Evolutionary conservation across 495 filamentous ascomycete genomes (phyloP).

Genomic region (Neurospora sp.): DNA sequence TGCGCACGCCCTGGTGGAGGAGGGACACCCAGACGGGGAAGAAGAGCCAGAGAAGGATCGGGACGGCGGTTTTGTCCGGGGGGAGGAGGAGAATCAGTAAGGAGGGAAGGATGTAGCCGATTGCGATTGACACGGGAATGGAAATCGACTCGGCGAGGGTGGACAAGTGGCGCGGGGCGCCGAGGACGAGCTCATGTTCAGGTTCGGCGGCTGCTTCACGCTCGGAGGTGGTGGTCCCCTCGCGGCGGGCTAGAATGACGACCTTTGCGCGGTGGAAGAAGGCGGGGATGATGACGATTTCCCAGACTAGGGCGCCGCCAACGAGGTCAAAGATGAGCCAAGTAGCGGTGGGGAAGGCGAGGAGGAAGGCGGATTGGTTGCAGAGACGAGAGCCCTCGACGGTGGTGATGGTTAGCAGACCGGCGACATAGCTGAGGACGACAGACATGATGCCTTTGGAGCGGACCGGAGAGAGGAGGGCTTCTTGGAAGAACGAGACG

Average conservation of each 20-base stretch:
- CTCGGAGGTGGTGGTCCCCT: neutral
- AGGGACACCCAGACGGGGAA: conserved; percentile 31
- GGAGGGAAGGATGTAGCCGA: conserved; percentile 27
- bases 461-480: conserved; percentile 17
- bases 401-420: conserved; percentile 26
- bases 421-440: conserved; percentile 23
- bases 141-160: conserved; percentile 25
- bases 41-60: conserved; percentile 47
- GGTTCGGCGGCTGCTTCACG: conserved; percentile 4
- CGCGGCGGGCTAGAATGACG: conserved; percentile 14
- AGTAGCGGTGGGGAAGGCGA: conserved; percentile 24
- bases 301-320: conserved; percentile 32
- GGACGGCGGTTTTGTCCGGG: conserved; percentile 47
- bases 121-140: conserved; percentile 27
- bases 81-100: conserved; percentile 61
- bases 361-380: conserved; percentile 20
- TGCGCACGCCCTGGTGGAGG: conserved; percentile 19
- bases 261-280: conserved; percentile 26
- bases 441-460: conserved; percentile 14
- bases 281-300: conserved; percentile 31
- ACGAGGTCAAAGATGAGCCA: conserved; percentile 33
- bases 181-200: conserved; percentile 17
- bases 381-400: conserved; percentile 30
- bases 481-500: conserved; percentile 27
- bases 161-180: conserved; percentile 23